A percentile compares a stretch with the other conserved stretches of the same genome.
phyloP scores from a whole-genome alignment of 495 filamentous ascomycete genomes.

The Lasiosphaeria hispida region DNA sequence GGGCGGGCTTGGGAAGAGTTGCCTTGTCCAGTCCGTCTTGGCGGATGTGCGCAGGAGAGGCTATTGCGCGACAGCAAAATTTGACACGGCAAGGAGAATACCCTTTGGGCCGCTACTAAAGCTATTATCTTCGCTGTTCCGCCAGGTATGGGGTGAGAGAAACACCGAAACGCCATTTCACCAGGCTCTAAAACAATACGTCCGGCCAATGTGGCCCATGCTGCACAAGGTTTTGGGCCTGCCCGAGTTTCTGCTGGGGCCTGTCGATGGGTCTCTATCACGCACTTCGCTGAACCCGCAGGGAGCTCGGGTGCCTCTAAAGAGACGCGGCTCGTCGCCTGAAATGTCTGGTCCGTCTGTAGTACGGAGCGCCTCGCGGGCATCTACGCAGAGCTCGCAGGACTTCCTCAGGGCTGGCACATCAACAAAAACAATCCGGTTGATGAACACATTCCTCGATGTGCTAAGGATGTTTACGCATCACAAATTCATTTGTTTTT shows the following conservation, averaged over 20 bases:
- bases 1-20: slow-evolving; percentile 80
- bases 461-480: slow-evolving; percentile 74
- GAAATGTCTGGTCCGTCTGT: slow-evolving; percentile 28
- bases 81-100: slow-evolving; percentile 74
- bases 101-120: slow-evolving; percentile 83
- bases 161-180: slow-evolving; percentile 84
- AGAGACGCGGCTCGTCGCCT: slow-evolving; percentile 44
- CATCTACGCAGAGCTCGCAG: slow-evolving; percentile 53
- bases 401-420: slow-evolving; percentile 70
- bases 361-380: slow-evolving; percentile 13
- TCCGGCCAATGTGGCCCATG: slow-evolving; percentile 74
- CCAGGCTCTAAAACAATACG: slow-evolving; percentile 64
- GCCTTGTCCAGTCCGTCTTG: slow-evolving; percentile 74
- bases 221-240: slow-evolving; percentile 75
- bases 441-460: slow-evolving; percentile 81
- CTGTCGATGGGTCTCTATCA: slow-evolving; percentile 23
- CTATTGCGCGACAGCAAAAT: slow-evolving; percentile 81
- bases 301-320: slow-evolving; percentile 20
- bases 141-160: slow-evolving; percentile 87
- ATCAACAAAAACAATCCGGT: slow-evolving; percentile 69
- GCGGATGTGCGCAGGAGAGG: slow-evolving; percentile 68
- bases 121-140: slow-evolving; percentile 75
- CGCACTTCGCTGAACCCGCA: slow-evolving; percentile 24
- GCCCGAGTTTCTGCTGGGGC: slow-evolving; percentile 67
- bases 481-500: slow-evolving; percentile 78